Percentiles rank a stretch among this genome's conserved stretches.
phyloP scores from a whole-genome alignment of 805 yeast species.

The Myxozyma geophila region DNA sequence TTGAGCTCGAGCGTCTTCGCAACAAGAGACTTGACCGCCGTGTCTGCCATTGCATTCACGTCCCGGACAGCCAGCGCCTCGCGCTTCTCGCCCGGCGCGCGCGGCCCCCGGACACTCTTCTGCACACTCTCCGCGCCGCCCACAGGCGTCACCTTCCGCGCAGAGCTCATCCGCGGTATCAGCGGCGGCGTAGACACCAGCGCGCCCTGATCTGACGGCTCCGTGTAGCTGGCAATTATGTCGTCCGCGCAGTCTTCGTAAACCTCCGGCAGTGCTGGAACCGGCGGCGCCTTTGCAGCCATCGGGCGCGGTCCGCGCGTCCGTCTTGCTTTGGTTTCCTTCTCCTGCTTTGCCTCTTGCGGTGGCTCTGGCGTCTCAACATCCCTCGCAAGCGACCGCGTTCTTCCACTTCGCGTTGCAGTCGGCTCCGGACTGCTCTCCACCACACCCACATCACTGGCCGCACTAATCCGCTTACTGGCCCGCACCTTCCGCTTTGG shows the following conservation, averaged over 20 bases:
- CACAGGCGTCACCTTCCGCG: conserved; percentile 11
- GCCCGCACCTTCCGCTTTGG: conserved; percentile 18
- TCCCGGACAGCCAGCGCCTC: conserved; percentile 6
- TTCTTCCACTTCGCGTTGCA: background rate
- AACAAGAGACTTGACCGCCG: background rate
- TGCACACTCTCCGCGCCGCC: too few species aligned
- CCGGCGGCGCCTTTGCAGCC: conserved; percentile 15
- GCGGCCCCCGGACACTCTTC: background rate
- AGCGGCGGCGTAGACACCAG: conserved; percentile 4
- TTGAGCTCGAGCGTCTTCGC: background rate
- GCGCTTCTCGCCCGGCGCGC: background rate
- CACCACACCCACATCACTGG: background rate
- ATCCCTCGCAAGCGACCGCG: background rate
- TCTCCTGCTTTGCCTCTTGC: background rate
- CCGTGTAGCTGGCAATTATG: conserved; percentile 6
- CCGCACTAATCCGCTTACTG: conserved; percentile 15
- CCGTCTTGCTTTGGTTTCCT: conserved; percentile 9
- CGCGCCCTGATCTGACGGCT: background rate
- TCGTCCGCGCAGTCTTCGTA: background rate
- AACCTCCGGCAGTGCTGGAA: conserved; percentile 18
- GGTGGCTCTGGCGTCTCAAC: background rate
- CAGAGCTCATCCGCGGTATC: conserved; percentile 6
- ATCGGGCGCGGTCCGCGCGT: conserved; percentile 34
- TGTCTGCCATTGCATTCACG: background rate
- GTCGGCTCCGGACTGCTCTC: background rate